Evolutionary conservation across 23 red algal species (phyloP).

Genomic region (Gracilariopsis chorda): DNA sequence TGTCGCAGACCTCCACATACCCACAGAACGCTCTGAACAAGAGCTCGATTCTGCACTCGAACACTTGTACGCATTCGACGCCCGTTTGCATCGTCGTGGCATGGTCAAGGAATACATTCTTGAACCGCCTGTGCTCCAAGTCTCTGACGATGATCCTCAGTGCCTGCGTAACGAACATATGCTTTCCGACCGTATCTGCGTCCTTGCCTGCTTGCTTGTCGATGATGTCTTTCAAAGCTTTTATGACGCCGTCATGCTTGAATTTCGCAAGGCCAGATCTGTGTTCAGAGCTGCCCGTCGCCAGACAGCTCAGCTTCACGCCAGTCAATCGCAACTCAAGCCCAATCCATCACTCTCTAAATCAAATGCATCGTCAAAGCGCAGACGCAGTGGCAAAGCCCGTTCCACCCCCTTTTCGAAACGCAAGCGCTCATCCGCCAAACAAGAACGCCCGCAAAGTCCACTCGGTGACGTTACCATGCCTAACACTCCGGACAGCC

Average conservation of each 20-base stretch:
- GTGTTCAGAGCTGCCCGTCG: background rate
- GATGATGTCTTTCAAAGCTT: background rate
- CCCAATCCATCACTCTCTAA: background rate
- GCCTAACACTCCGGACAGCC: background rate
- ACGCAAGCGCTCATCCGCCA: background rate
- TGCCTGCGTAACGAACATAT: conserved; percentile 32
- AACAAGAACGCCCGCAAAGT: background rate
- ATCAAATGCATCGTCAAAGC: background rate
- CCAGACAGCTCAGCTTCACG: background rate
- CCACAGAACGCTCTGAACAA: conserved; percentile 18
- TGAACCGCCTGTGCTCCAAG: conserved; percentile 39
- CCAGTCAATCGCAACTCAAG: background rate
- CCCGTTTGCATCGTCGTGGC: conserved; percentile 65
- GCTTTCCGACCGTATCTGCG: conserved; percentile 21
- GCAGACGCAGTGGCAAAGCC: background rate
- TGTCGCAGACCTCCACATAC: conserved; percentile 73
- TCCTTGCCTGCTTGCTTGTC: conserved; percentile 39
- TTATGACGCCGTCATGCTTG: conserved; percentile 9
- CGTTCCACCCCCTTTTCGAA: conserved; percentile 13
- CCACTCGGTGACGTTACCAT: background rate
- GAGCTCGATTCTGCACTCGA: conserved; percentile 49
- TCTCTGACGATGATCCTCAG: background rate
- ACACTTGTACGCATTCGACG: conserved; percentile 80
- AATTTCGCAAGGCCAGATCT: background rate
- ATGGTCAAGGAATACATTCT: conserved; percentile 72